phyloP scores from a whole-genome alignment of 257 asterid species.

The Jasminum sambac region DNA sequence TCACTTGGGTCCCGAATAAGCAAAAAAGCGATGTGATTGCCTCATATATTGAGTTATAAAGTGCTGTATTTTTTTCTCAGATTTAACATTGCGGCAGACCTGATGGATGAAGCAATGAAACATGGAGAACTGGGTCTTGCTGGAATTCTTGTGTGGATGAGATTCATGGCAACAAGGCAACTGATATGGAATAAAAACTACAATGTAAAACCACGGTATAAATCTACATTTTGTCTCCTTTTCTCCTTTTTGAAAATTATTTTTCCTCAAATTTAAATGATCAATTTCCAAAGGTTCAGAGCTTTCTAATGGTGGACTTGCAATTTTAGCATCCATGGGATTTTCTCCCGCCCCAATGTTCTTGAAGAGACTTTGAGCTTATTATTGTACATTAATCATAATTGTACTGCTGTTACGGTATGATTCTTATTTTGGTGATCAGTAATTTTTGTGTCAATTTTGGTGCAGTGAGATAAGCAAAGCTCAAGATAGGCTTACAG shows the following conservation, averaged over 20 bases:
- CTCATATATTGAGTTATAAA: constrained; percentile 21
- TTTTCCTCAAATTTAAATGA: constrained; percentile 1
- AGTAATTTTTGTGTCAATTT: constrained; percentile 16
- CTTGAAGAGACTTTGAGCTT: constrained; percentile 14
- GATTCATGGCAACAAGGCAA: constrained; percentile 97
- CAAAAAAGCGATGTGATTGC: constrained; percentile 6
- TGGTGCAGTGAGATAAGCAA: constrained; percentile 87
- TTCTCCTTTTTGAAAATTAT: constrained; percentile 12
- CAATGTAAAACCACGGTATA: constrained; percentile 97
- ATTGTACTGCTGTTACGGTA: not conserved
- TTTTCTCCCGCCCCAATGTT: constrained; percentile 7
- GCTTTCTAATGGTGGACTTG: not conserved
- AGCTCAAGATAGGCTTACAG: constrained; percentile 98
- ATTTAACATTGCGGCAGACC: constrained; percentile 95
- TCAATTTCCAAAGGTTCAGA: constrained; percentile 2
- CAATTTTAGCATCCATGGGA: constrained; percentile 6
- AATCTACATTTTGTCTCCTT: constrained; percentile 21
- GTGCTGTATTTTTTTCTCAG: constrained; percentile 40
- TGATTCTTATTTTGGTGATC: constrained; percentile 4
- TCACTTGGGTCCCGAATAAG: constrained; percentile 12
- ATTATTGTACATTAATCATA: not conserved
- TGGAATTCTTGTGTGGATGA: constrained; percentile 98
- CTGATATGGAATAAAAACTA: constrained; percentile 97
- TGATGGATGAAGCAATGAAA: constrained; percentile 70
- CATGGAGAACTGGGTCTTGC: constrained; percentile 90